These are phyloP conservation scores for Candida sithepensis DNA, from an alignment of 805 yeast genomes.

Conservation along the genomic window DNA sequence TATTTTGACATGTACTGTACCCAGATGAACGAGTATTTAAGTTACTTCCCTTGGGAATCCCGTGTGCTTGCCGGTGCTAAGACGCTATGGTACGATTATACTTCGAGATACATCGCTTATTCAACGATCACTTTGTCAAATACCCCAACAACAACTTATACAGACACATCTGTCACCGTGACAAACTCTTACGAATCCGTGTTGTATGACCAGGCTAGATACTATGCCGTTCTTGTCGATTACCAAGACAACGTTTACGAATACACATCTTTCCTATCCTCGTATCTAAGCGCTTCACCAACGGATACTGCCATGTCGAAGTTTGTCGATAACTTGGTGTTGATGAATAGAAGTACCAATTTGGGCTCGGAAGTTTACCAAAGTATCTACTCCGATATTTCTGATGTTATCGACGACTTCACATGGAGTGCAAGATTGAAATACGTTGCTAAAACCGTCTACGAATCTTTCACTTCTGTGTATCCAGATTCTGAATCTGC, in stretches of 20 bases:
- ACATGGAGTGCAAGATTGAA: conserved; percentile 2
- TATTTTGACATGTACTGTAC: conserved; percentile 4
- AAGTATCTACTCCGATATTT: conserved; percentile 2
- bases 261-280: conserved; percentile 6
- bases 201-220: conserved; percentile 2
- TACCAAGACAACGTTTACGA: conserved; percentile 7
- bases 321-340: conserved; percentile 1
- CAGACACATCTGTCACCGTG: conserved; percentile 5
- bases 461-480: conserved; percentile 4
- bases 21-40: conserved; percentile 1
- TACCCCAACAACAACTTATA: conserved; percentile 7
- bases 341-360: conserved; percentile 1
- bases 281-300: conserved; percentile 1
- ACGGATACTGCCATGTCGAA: not conserved
- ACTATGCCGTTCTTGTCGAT: conserved; percentile 5
- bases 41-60: conserved; percentile 6
- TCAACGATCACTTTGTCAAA: not conserved
- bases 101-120: conserved; percentile 1
- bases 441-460: conserved; percentile 4
- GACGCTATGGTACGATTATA: conserved; percentile 1
- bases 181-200: conserved; percentile 2
- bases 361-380: not conserved
- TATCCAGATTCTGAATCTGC: not conserved
- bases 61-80: conserved; percentile 5
- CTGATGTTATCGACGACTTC: not conserved